Conservation (phyloP, 257 asterid species). For the Cynanchum wilfordii region DNA sequence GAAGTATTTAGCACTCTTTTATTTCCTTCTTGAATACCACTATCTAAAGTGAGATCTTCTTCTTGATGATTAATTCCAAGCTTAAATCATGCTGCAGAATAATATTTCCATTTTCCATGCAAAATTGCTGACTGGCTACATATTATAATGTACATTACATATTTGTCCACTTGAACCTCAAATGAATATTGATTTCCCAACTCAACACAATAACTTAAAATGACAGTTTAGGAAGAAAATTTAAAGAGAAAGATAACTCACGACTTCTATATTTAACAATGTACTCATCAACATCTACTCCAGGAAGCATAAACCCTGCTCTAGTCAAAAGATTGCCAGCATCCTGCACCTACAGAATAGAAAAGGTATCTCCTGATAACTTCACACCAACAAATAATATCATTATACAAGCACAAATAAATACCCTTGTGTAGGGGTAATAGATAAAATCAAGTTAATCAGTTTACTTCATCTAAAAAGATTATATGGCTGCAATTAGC, state of each 20-base stretch:
- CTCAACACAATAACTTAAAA: neutral
- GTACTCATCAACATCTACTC: constrained; percentile 93
- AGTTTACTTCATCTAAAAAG: neutral
- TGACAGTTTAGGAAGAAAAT: neutral
- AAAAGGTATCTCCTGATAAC: constrained; percentile 6
- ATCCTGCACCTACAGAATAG: constrained; percentile 76
- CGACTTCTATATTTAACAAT: constrained; percentile 77
- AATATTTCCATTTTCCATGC: neutral
- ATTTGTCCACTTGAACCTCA: neutral
- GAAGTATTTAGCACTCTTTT: neutral
- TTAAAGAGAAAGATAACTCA: constrained; percentile 23
- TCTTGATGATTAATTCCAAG: neutral
- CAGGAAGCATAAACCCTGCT: constrained; percentile 92
- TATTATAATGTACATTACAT: neutral
- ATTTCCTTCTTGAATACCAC: neutral
- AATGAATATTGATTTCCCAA: neutral
- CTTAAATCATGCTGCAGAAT: neutral
- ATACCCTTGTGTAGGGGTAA: neutral
- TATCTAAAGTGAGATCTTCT: neutral
- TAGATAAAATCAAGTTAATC: neutral
- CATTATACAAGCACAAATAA: neutral
- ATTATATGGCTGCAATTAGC: neutral
- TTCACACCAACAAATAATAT: neutral
- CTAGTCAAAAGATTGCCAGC: constrained; percentile 95
- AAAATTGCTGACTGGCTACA: neutral